Conservation (phyloP, 768 basidiomycete species). For the Trametes cubensis region DNA sequence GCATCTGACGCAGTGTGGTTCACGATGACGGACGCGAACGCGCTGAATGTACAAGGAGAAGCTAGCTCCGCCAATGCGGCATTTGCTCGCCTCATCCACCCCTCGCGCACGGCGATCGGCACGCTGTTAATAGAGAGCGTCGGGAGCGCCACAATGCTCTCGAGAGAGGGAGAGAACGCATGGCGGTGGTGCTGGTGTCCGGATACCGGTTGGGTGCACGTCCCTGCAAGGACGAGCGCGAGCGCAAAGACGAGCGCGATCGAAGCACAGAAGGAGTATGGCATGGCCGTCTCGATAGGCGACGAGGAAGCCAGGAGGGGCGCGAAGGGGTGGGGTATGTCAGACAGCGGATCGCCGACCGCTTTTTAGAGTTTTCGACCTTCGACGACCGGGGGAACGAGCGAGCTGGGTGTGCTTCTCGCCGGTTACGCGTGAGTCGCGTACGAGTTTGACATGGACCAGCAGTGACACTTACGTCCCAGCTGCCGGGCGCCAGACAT, state of each 20-base stretch:
- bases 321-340: no score
- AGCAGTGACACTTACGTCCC: no score
- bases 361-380: no score
- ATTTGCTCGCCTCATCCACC: slow-evolving; percentile 18
- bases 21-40: slow-evolving; percentile 19
- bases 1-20: slow-evolving; percentile 18
- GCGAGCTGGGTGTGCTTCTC: no score
- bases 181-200: neutral
- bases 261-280: no score
- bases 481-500: no score
- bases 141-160: slow-evolving; percentile 3
- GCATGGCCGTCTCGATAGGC: no score
- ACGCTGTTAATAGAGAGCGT: slow-evolving; percentile 14
- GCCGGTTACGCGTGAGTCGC: no score
- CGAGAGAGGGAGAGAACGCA: neutral
- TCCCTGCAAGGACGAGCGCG: neutral
- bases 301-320: no score
- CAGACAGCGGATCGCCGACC: no score
- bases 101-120: slow-evolving; percentile 10
- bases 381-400: no score
- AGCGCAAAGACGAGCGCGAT: neutral
- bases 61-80: slow-evolving; percentile 6
- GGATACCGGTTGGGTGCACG: neutral
- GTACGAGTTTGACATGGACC: no score
- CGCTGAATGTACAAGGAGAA: slow-evolving; percentile 12